Percentiles rank a stretch among this genome's conserved stretches.
Conservation (phyloP, 306 rosid species). For the Sechiopsis laciniata region DNA sequence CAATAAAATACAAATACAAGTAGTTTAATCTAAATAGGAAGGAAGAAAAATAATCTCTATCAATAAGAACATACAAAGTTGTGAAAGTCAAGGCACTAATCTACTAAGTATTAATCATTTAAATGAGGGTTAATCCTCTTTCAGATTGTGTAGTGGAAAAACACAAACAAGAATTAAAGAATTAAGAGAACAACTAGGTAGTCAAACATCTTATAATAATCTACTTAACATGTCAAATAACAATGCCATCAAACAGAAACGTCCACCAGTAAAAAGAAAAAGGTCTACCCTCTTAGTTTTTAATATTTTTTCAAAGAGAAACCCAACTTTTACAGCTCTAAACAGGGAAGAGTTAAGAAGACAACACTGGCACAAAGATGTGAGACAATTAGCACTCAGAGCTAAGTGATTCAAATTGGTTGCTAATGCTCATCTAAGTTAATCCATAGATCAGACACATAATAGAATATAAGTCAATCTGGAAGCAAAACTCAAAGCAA, state of each 20-base stretch:
- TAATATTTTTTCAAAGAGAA: not conserved
- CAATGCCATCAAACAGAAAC: not conserved
- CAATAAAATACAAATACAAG: slow-evolving; percentile 8
- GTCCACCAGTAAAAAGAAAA: not conserved
- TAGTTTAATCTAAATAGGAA: not conserved
- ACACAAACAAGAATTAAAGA: not conserved
- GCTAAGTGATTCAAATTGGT: not conserved
- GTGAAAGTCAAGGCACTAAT: slow-evolving; percentile 1
- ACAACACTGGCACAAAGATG: not conserved
- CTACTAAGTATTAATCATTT: not conserved
- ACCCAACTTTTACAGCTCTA: not conserved
- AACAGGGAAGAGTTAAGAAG: not conserved
- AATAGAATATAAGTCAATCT: not conserved
- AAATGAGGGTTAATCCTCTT: too few relatives aligned
- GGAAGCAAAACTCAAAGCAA: not conserved
- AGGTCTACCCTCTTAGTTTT: not conserved
- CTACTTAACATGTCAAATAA: not conserved
- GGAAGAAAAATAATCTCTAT: not conserved
- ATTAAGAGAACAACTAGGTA: not conserved
- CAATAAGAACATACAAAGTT: not conserved
- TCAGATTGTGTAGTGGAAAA: not conserved
- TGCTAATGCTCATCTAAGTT: not conserved
- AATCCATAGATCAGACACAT: not conserved
- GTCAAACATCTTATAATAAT: not conserved
- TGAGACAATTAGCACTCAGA: not conserved